Conservation (phyloP, 768 basidiomycete genomes). For the Leccinum variicolor region DNA sequence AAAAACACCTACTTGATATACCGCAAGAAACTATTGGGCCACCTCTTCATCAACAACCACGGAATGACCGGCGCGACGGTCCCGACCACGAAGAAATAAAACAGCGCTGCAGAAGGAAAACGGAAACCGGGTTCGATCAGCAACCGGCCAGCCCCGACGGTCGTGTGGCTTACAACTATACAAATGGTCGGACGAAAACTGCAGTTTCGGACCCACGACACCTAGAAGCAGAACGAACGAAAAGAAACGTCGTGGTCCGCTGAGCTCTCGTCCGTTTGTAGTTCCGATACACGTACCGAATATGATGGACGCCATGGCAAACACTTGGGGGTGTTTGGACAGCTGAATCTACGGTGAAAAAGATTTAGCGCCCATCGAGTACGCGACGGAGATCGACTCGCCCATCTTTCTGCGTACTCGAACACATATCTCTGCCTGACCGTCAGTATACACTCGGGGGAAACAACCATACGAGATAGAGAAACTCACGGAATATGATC, state of each 20-base stretch:
- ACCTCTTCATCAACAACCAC: constrained; percentile 59
- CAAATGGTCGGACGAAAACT: constrained; percentile 54
- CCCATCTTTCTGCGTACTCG: constrained; percentile 38
- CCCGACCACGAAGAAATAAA: constrained; percentile 76
- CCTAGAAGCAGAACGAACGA: constrained; percentile 36
- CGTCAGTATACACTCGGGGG: not conserved
- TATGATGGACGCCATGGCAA: constrained; percentile 55
- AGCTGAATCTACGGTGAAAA: constrained; percentile 39
- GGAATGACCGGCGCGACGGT: constrained; percentile 59
- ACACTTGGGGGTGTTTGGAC: constrained; percentile 49
- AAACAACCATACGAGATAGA: no score
- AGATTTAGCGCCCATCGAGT: not conserved
- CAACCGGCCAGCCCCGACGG: constrained; percentile 35
- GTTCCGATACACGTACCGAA: constrained; percentile 26
- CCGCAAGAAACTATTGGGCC: constrained; percentile 58
- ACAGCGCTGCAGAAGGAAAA: constrained; percentile 38
- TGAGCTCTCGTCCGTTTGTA: not conserved
- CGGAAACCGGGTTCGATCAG: constrained; percentile 23
- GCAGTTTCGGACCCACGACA: constrained; percentile 62
- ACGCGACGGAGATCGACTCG: not conserved
- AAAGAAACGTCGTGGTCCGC: constrained; percentile 37
- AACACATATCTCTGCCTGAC: constrained; percentile 46
- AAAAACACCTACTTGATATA: constrained; percentile 57
- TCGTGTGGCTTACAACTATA: constrained; percentile 38
- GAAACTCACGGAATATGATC: constrained; percentile 47